These are phyloP conservation scores for Amanita exitialis DNA, from an alignment of 768 basidiomycete genomes.

Conservation along the genomic window DNA sequence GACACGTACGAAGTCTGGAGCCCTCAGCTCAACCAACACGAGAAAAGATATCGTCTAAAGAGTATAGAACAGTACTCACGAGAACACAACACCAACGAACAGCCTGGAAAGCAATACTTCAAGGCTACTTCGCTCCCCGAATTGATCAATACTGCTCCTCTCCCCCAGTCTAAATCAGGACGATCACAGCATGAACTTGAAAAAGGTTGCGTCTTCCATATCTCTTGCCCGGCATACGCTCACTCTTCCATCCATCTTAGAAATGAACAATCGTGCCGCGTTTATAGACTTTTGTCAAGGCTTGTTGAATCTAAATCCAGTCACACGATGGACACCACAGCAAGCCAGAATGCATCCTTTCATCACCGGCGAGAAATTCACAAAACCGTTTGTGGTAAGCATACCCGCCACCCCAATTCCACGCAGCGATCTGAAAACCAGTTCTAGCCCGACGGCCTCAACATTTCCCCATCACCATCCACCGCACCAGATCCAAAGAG, in stretches of 20 bases:
- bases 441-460: constrained; percentile 43
- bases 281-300: constrained; percentile 99
- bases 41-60: constrained; percentile 84
- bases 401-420: neutral
- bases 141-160: constrained; percentile 93
- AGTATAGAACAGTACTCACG: constrained; percentile 89
- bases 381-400: constrained; percentile 74
- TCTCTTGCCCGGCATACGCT: too few relatives aligned
- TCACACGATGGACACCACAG: constrained; percentile 94
- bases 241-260: too few relatives aligned
- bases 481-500: constrained; percentile 60
- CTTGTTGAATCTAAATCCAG: constrained; percentile 86
- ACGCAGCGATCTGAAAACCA: neutral
- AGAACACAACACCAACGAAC: constrained; percentile 92
- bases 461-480: constrained; percentile 16
- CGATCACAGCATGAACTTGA: constrained; percentile 78
- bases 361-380: constrained; percentile 95
- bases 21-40: constrained; percentile 57
- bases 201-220: constrained; percentile 64
- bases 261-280: constrained; percentile 86
- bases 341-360: constrained; percentile 95
- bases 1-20: constrained; percentile 57
- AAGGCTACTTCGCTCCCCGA: constrained; percentile 89
- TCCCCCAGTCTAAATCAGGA: constrained; percentile 73
- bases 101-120: constrained; percentile 99